A percentile compares a stretch with the other conserved stretches of the same genome.
These are phyloP conservation scores for Allantophomopsis lycopodina DNA, from an alignment of 2,329 filamentous ascomycete species.

Conservation along the genomic window DNA sequence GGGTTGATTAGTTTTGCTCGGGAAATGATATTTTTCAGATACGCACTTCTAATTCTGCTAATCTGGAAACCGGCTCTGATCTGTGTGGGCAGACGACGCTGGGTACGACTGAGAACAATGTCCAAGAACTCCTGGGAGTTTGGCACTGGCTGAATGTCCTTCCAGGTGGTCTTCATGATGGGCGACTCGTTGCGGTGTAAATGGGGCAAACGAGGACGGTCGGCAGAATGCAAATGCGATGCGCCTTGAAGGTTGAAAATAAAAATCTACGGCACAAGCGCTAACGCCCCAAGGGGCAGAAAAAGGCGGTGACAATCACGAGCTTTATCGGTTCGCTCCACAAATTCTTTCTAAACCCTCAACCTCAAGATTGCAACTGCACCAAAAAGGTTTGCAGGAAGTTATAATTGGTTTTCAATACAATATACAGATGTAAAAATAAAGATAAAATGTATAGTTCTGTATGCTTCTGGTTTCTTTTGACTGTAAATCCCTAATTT, in stretches of 20 bases:
- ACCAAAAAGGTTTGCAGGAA: no score
- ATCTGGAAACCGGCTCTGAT: constrained; percentile 96
- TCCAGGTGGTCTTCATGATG: constrained; percentile 49
- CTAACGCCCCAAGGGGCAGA: neutral
- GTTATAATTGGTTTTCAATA: no score
- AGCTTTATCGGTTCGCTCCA: neutral
- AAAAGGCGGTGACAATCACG: constrained; percentile 2
- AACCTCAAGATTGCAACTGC: neutral
- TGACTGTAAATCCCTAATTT: no score
- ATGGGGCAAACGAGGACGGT: neutral
- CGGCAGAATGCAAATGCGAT: neutral
- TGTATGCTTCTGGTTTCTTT: no score
- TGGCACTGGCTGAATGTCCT: constrained; percentile 76
- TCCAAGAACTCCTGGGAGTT: constrained; percentile 94
- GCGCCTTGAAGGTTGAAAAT: neutral
- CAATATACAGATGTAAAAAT: no score
- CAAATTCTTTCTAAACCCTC: constrained; percentile 1
- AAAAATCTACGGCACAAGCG: constrained; percentile 1
- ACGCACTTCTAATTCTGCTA: constrained; percentile 62
- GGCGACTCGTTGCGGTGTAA: constrained; percentile 15
- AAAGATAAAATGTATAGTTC: no score
- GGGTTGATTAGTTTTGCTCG: constrained; percentile 7
- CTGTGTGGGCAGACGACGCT: constrained; percentile 86
- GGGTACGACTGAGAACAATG: constrained; percentile 87
- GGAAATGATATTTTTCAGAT: constrained; percentile 1